Evolutionary conservation across 2,329 filamentous ascomycete genomes (phyloP).

Genomic region (Podosphaera fusca): DNA sequence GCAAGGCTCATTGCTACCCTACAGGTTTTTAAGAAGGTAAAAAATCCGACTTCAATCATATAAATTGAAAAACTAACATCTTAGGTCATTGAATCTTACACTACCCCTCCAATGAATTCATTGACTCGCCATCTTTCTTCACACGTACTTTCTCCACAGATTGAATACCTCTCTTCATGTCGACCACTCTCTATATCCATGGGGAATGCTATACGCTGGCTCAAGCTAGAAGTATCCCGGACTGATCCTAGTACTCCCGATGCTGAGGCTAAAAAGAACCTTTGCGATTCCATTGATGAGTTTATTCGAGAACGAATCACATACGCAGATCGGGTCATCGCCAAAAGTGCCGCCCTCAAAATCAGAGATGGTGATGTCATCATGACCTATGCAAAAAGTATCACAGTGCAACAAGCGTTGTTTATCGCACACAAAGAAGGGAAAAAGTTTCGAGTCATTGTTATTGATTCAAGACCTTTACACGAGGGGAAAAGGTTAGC

Average conservation of each 20-base stretch:
- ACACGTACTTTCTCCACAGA: conserved; percentile 80
- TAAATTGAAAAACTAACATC: conserved; percentile 4
- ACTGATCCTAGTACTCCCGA: conserved; percentile 74
- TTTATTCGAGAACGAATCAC: conserved; percentile 83
- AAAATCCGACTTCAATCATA: conserved; percentile 6
- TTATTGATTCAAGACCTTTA: conserved; percentile 55
- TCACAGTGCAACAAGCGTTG: conserved; percentile 64
- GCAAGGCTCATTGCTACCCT: conserved; percentile 72
- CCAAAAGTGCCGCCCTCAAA: conserved; percentile 48
- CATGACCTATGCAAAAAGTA: conserved; percentile 68
- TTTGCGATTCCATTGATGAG: conserved; percentile 62
- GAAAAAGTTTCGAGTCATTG: conserved; percentile 58
- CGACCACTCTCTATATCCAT: conserved; percentile 92
- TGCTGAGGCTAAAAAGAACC: conserved; percentile 51
- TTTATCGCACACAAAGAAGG: conserved; percentile 46
- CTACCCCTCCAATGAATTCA: conserved; percentile 62
- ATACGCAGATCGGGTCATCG: conserved; percentile 68
- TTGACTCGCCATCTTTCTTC: conserved; percentile 78
- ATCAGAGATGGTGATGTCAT: conserved; percentile 63
- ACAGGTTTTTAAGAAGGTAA: conserved; percentile 67
- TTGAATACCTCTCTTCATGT: conserved; percentile 81
- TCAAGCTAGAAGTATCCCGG: conserved; percentile 80
- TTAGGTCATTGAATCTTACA: conserved; percentile 80
- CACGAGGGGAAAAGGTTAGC: conserved; percentile 52
- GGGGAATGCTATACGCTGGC: conserved; percentile 85